Base-by-base conservation (phyloP, 1,139 yeast genomes). In the Saccharomycopsis phalli region DNA sequence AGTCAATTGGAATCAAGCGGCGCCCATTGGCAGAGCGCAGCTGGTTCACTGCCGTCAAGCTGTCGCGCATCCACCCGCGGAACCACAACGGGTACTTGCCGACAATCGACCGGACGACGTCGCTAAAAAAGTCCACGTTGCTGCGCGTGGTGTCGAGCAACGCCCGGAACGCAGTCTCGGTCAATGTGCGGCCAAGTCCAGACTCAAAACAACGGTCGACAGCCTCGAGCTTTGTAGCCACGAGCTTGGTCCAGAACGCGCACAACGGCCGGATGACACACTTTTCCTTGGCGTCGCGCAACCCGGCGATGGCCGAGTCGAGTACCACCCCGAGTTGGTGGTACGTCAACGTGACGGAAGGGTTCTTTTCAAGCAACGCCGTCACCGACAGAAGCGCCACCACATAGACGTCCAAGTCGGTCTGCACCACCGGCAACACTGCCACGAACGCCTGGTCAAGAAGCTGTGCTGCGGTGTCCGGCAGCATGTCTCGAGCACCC, bases 201-300 rank as follows among this genome's bases (percentile, higher is more conserved):
- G 13, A n/a, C 23, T 33, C 53, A 41, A 72, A 51, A 13, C 72
- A 43, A 2, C 53, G 46, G 26, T 59, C 58, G 0, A 72, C 52
- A 1, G 49, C 43, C 2, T 59, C 62, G 19, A 69, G 69, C 47
- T 78, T 83, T 16, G 62, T 60, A n/a, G n/a, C n/a, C n/a, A n/a
- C n/a, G n/a, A n/a, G 21, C 20, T 61, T 57, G 3, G 63, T 60
- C 3, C 83, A 84, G 51, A 84, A 83, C 47, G 71, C 69, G 41
- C 74, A 65, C 0, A 74, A 66, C 0, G 86, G 66, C 47, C 74
- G 73, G 33, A 84, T 59, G 2, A 83, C 72, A 51, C 80, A 76
- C 40, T 80, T 67, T 55, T 84, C 95, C 38, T 69, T 68, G 0
- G 76, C 68, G 6, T 59, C 52, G 4, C 62, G 57, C 3, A 79